These are phyloP conservation scores for Salinomyces thailandicus DNA, from an alignment of 2,329 filamentous ascomycete species.

Conservation along the genomic window DNA sequence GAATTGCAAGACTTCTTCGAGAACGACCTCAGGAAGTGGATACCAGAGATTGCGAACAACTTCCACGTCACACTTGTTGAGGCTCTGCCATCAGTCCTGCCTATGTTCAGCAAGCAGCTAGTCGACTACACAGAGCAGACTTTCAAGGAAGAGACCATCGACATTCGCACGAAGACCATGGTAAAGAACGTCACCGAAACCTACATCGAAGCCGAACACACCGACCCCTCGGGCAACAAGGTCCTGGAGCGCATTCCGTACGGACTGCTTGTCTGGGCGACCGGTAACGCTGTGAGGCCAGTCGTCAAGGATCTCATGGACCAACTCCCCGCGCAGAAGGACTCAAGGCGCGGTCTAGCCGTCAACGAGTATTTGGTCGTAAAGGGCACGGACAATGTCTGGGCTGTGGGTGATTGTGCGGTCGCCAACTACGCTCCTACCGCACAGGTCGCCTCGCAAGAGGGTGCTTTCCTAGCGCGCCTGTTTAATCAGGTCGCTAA, in stretches of 20 bases:
- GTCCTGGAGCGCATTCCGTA: slow-evolving; percentile 74
- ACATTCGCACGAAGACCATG: slow-evolving; percentile 93
- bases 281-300: slow-evolving; percentile 84
- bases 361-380: slow-evolving; percentile 99
- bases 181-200: slow-evolving; percentile 94
- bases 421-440: slow-evolving; percentile 96
- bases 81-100: slow-evolving; percentile 85
- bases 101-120: slow-evolving; percentile 97
- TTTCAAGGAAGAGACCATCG: slow-evolving; percentile 96
- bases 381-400: slow-evolving; percentile 92
- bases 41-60: slow-evolving; percentile 86
- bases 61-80: slow-evolving; percentile 98
- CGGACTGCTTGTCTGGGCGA: slow-evolving; percentile 95
- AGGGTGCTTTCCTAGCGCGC: slow-evolving; percentile 86
- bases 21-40: slow-evolving; percentile 93
- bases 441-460: slow-evolving; percentile 90
- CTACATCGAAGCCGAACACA: slow-evolving; percentile 80
- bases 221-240: slow-evolving; percentile 75
- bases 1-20: slow-evolving; percentile 99
- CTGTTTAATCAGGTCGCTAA: slow-evolving; percentile 99
- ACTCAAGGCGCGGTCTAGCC: slow-evolving; percentile 84
- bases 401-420: slow-evolving; percentile 95
- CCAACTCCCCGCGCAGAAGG: slow-evolving; percentile 87
- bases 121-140: slow-evolving; percentile 99
- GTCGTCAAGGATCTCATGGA: slow-evolving; percentile 84